phyloP scores from a whole-genome alignment of 2,329 filamentous ascomycete genomes.

The Pyrenophora tritici-repentis region DNA sequence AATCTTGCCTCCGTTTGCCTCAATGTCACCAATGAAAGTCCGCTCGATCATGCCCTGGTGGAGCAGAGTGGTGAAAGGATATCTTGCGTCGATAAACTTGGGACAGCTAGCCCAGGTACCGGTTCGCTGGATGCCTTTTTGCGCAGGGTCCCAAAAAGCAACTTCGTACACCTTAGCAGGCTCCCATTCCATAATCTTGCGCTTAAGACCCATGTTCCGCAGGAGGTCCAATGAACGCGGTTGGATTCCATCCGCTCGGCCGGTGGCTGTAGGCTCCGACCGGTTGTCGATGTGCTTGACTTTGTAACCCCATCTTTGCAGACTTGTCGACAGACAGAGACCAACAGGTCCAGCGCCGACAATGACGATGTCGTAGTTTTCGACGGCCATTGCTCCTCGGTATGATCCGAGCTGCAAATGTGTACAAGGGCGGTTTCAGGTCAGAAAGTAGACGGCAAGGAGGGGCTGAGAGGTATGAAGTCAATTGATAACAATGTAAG shows the following conservation, averaged over 20 bases:
- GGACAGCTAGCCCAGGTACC: slow-evolving; percentile 86
- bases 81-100: slow-evolving; percentile 71
- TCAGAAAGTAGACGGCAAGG: slow-evolving; percentile 3
- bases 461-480: too few relatives aligned
- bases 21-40: slow-evolving; percentile 65
- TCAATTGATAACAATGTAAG: too few relatives aligned
- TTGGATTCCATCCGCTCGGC: slow-evolving; percentile 89
- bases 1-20: slow-evolving; percentile 61
- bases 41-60: slow-evolving; percentile 67
- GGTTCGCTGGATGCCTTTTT: slow-evolving; percentile 62
- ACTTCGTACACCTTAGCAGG: slow-evolving; percentile 83
- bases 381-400: slow-evolving; percentile 28
- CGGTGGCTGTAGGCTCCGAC: slow-evolving; percentile 80
- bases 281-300: slow-evolving; percentile 95
- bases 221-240: slow-evolving; percentile 85
- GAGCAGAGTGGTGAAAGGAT: slow-evolving; percentile 66
- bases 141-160: slow-evolving; percentile 66
- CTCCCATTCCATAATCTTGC: slow-evolving; percentile 82
- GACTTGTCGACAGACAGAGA: slow-evolving; percentile 82
- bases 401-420: not conserved
- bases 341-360: slow-evolving; percentile 89
- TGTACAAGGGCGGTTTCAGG: not conserved
- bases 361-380: slow-evolving; percentile 74
- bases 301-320: slow-evolving; percentile 91
- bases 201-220: slow-evolving; percentile 87